Percentiles rank a stretch among this genome's conserved stretches.
phyloP scores from a whole-genome alignment of 108 stramenopile species.

The Nitzschia inconspicua region DNA sequence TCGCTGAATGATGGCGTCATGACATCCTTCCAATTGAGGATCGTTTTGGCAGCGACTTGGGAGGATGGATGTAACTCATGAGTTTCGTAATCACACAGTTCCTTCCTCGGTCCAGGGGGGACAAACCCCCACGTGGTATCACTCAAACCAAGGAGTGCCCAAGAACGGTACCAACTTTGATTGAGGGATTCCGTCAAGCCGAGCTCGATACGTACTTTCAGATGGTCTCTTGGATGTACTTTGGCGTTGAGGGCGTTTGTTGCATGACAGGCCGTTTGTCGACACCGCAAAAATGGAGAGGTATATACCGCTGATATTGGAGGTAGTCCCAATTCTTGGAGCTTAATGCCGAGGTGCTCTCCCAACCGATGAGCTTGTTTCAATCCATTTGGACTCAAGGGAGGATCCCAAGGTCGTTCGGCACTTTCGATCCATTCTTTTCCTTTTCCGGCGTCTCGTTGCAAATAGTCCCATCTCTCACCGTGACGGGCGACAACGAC shows the following conservation, averaged over 20 bases:
- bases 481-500: slow-evolving; percentile 56
- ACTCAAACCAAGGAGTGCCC: slow-evolving; percentile 34
- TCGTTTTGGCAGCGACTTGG: slow-evolving; percentile 6
- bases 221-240: background rate
- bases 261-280: slow-evolving; percentile 41
- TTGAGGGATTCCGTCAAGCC: slow-evolving; percentile 51
- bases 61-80: slow-evolving; percentile 25
- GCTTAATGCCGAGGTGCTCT: background rate
- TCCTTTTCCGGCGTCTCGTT: slow-evolving; percentile 36
- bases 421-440: slow-evolving; percentile 24
- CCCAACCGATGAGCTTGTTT: slow-evolving; percentile 33
- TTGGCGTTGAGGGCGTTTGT: background rate
- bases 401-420: slow-evolving; percentile 54
- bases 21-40: slow-evolving; percentile 29
- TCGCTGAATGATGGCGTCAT: too few relatives aligned
- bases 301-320: slow-evolving; percentile 35
- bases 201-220: slow-evolving; percentile 28
- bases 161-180: slow-evolving; percentile 50
- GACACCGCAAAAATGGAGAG: slow-evolving; percentile 42
- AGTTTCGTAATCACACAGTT: too few relatives aligned
- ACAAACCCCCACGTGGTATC: slow-evolving; percentile 61
- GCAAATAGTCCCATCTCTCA: slow-evolving; percentile 44
- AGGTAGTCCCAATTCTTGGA: slow-evolving; percentile 24
- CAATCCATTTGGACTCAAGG: slow-evolving; percentile 31
- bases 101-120: too few relatives aligned